Evolutionary conservation across 306 rosid species (phyloP).

Genomic region (Acacia acuminata): DNA sequence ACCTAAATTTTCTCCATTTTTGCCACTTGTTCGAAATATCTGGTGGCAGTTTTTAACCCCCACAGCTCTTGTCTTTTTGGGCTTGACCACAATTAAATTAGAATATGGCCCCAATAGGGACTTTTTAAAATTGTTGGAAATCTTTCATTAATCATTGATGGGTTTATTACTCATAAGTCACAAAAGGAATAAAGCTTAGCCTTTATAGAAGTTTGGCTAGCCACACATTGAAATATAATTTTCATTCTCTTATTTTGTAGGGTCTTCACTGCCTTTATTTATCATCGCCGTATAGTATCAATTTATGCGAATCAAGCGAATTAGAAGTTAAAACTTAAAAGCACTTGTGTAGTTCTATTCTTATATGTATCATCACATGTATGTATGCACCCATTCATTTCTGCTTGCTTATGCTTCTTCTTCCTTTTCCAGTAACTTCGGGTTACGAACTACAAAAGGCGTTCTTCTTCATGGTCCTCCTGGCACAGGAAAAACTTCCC

Average conservation of each 20-base stretch:
- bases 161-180: neutral
- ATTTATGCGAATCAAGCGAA: constrained; percentile 16
- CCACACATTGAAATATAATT: neutral
- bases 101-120: neutral
- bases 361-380: constrained; percentile 23
- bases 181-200: neutral
- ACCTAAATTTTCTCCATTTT: neutral
- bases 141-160: constrained; percentile 1
- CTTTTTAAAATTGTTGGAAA: neutral
- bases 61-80: neutral
- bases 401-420: constrained; percentile 33
- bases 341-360: neutral
- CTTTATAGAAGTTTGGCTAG: neutral
- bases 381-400: constrained; percentile 9
- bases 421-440: constrained; percentile 55
- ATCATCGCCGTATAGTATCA: constrained; percentile 1
- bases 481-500: constrained; percentile 93
- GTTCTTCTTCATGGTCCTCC: constrained; percentile 96
- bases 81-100: neutral
- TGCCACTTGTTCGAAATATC: neutral
- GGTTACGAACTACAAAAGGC: constrained; percentile 79
- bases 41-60: neutral
- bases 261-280: neutral
- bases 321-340: constrained; percentile 29
- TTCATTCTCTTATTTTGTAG: neutral